A percentile compares a stretch with the other conserved stretches of the same genome.
Conservation (phyloP, 768 basidiomycete species). For the Lyophyllum decastes region DNA sequence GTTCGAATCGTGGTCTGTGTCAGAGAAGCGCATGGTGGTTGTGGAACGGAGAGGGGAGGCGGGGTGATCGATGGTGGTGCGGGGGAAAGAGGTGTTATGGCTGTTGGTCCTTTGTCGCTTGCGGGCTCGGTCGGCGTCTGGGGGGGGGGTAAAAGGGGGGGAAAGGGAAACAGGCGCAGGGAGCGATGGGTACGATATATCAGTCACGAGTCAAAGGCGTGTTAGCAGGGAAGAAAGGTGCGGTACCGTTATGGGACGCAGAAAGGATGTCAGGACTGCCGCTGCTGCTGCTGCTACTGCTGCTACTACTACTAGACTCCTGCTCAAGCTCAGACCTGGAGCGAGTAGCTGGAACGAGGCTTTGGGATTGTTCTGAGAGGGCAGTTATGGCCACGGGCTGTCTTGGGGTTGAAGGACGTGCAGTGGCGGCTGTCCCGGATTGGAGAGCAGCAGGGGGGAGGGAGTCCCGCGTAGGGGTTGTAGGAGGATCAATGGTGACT, state of each 20-base stretch:
- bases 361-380: conserved; percentile 27
- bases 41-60: conserved; percentile 24
- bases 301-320: conserved; percentile 24
- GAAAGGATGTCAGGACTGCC: conserved; percentile 24
- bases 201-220: conserved; percentile 13
- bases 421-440: conserved; percentile 29
- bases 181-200: conserved; percentile 4
- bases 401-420: conserved; percentile 18
- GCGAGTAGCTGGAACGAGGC: conserved; percentile 68
- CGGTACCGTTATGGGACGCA: conserved; percentile 36
- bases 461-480: conserved; percentile 58
- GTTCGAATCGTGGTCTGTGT: conserved; percentile 48
- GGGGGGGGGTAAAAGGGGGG: neutral
- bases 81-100: conserved; percentile 30
- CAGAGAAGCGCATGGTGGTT: conserved; percentile 52
- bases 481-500: conserved; percentile 70
- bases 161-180: neutral
- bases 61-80: conserved; percentile 33
- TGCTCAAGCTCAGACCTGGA: conserved; percentile 64
- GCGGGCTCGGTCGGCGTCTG: conserved; percentile 46
- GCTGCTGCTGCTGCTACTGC: conserved; percentile 23
- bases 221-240: conserved; percentile 10
- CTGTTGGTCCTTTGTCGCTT: conserved; percentile 71
- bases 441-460: conserved; percentile 52
- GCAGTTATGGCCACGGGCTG: conserved; percentile 8